Evolutionary conservation across 139 green algal species (phyloP).

Genomic region (Pseudopediastrum boryanum): DNA sequence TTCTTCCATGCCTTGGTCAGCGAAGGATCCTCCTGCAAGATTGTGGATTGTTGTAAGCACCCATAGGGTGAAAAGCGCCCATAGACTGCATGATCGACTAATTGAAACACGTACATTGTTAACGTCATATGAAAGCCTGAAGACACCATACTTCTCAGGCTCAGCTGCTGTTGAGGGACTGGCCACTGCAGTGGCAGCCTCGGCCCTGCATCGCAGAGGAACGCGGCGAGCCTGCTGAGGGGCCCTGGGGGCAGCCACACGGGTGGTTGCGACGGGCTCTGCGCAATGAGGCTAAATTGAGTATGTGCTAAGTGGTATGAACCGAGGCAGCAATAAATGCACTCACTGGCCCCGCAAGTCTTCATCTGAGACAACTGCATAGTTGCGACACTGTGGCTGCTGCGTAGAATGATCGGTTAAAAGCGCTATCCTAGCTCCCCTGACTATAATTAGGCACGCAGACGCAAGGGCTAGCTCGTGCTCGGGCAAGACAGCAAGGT

Average conservation of each 20-base stretch:
- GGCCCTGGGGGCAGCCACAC: background rate
- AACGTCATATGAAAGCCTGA: slow-evolving; percentile 47
- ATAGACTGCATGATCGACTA: too few relatives aligned
- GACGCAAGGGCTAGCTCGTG: too few relatives aligned
- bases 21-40: slow-evolving; percentile 58
- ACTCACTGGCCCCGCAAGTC: too few relatives aligned
- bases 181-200: slow-evolving; percentile 12
- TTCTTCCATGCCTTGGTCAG: slow-evolving; percentile 77
- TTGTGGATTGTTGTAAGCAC: too few relatives aligned
- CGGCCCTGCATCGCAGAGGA: slow-evolving; percentile 8
- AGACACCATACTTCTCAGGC: slow-evolving; percentile 47
- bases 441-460: too few relatives aligned
- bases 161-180: background rate
- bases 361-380: too few relatives aligned
- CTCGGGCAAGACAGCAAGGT: too few relatives aligned
- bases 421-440: too few relatives aligned
- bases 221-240: background rate
- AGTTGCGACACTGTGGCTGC: too few relatives aligned
- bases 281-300: background rate
- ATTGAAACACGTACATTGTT: slow-evolving; percentile 41
- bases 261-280: background rate
- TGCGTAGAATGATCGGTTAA: too few relatives aligned
- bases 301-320: background rate
- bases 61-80: too few relatives aligned
- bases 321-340: too few relatives aligned